Base-by-base conservation (phyloP, 2,329 filamentous ascomycete genomes). In the Pseudogymnoascus destructans region DNA sequence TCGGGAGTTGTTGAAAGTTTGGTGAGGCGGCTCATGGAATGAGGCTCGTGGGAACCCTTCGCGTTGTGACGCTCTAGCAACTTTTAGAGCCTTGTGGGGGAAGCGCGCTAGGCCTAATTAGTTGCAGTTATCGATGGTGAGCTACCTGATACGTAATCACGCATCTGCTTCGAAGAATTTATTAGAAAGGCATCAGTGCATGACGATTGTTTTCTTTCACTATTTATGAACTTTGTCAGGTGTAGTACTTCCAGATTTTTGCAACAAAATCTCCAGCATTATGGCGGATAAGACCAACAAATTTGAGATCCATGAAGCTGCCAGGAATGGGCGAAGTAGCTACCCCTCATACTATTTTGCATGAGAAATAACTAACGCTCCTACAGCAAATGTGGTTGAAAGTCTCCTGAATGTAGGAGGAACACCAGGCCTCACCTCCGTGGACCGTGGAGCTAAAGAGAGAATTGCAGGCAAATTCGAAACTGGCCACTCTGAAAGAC, bases 301-400 rank as follows among this genome's bases (percentile, higher is more conserved):
- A 66, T 96, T 85, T 65, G 86, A 89, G 25, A 85, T 96, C 42
- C 92, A 97, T 69, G 87, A 87, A 64, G 92, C 92, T 40, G 86
- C 86, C 61, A 81, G 91, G 59, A 89, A 95, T 70, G 90, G 91
- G 40, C 86, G 82, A 75, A 79, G 91, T 95, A 78, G 69, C 78
- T 65, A 21, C 30, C 21, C 17, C 64, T 55, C 8, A 8, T 36
- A 42, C 49, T 40, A n/a, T 21, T 30, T 7, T 10, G 3, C 7
- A 57, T 21, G 21, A 36, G 40, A 36, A 13, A 35, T 36, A 36
- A 17, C 57, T 40, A 57, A 57, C 27, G 54, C 6, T 57, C 38
- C 19, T 57, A 49, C 65, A 95, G 89, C 79, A 27, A 73, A 78
- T 59, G 73, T 82, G 23, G 87, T 87, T 33, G 89, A 95, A 72